Percentiles rank a stretch among this genome's conserved stretches.
Evolutionary conservation across 1,284 basidiomycete species (phyloP).

Genomic region (Chalciporus sp.): DNA sequence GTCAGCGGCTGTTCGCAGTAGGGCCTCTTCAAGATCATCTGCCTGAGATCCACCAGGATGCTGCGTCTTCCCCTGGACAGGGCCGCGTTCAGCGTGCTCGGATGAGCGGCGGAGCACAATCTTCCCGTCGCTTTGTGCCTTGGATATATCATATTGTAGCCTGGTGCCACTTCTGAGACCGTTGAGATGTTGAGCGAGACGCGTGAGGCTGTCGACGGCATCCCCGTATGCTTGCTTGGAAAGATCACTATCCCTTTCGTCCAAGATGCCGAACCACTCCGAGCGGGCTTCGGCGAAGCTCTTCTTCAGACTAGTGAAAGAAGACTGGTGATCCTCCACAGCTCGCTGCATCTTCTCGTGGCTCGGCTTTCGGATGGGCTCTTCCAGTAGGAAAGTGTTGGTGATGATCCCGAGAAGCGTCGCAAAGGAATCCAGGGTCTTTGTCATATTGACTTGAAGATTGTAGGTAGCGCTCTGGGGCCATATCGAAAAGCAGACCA

Average conservation of each 20-base stretch:
- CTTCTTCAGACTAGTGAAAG: conserved; percentile 86
- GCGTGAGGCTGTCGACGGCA: conserved; percentile 80
- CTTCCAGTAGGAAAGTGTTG: conserved; percentile 83
- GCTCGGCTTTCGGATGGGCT: conserved; percentile 54
- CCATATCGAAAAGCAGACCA: conserved; percentile 86
- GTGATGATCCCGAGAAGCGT: conserved; percentile 83
- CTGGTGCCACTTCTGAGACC: conserved; percentile 83
- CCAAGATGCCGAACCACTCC: conserved; percentile 64
- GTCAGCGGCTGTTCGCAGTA: conserved; percentile 66
- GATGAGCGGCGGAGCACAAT: conserved; percentile 39
- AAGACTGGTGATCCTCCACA: conserved; percentile 80
- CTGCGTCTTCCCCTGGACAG: conserved; percentile 12
- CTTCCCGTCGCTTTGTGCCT: conserved; percentile 61
- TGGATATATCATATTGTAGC: conserved; percentile 80
- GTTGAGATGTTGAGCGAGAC: conserved; percentile 89
- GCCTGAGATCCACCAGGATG: conserved; percentile 19
- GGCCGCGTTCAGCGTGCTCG: conserved; percentile 22
- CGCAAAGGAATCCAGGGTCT: conserved; percentile 84
- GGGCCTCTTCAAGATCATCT: conserved; percentile 56
- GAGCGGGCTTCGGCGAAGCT: conserved; percentile 83
- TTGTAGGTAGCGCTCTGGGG: conserved; percentile 81
- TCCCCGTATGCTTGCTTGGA: conserved; percentile 75
- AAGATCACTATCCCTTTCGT: conserved; percentile 42
- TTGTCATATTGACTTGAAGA: conserved; percentile 83
- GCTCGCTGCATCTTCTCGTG: conserved; percentile 71